Base-by-base conservation (phyloP, 306 rosid species). In the Lathyrus tuberosus region DNA sequence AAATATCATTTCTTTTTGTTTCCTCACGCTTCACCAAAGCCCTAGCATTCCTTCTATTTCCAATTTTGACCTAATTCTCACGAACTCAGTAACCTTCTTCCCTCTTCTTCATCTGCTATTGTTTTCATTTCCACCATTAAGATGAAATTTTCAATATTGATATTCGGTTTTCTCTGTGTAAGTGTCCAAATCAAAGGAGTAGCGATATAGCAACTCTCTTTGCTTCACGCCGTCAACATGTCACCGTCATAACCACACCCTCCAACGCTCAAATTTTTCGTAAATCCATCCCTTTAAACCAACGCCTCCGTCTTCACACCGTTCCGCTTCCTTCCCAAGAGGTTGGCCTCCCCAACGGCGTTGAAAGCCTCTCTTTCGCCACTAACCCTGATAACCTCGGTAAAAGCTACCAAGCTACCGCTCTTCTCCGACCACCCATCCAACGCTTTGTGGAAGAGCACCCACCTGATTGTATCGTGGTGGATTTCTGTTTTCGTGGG, bases 401-500 rank as follows among this genome's bases (percentile, higher is more conserved):
- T 4, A 76, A 67, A 13, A 4, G 67, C 17, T 18, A 11, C 53
- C 20, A 8, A 4, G 82, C 58, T 15, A 13, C 71, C 17, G 4
- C 10, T 1, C 59, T 72, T 0, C 70, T 79, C 70, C 79, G 37
- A 0, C 13, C 33, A 1, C 54, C 16, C 8, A 67, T 79, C 5
- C 38, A 74, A 18, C 14, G 5, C 0, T 73, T 73, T 47, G 7
- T 79, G 2, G 38, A 40, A n/a, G 14, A 54, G 1, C 0, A 79
- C 71, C 79, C 65, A 31, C 80, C 80, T 2, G 84, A 75, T 3
- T 80, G 73, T 13, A 48, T 80, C 17, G 59, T 70, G 0, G 65
- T 60, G 1, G 81, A 83, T 4, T 8, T 76, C 2, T 72, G 7
- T 9, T 10, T 20, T 13, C 79, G 0, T 83, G 81, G 86, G 59